A percentile compares a stretch with the other conserved stretches of the same genome.
phyloP scores from a whole-genome alignment of 78 protist species.

The Dictyostelium intermedium region DNA sequence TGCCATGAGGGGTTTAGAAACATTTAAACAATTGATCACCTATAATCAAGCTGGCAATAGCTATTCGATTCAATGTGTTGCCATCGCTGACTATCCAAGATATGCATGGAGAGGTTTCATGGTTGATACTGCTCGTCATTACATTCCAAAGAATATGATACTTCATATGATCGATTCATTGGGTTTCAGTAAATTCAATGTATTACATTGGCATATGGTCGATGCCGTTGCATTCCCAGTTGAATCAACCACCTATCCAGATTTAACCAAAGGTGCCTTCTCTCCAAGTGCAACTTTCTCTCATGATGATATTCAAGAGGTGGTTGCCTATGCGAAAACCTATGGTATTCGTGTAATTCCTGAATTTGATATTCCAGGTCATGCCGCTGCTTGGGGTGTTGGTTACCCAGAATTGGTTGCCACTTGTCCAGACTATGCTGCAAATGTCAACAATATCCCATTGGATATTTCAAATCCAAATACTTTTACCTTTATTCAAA shows the following conservation, averaged over 20 bases:
- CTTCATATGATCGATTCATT: slow-evolving; percentile 84
- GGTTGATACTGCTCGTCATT: slow-evolving; percentile 95
- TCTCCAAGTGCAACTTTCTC: slow-evolving; percentile 80
- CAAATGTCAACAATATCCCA: slow-evolving; percentile 69
- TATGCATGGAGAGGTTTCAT: slow-evolving; percentile 92
- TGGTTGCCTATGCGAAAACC: slow-evolving; percentile 88
- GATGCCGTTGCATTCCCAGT: slow-evolving; percentile 94
- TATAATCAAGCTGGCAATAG: background rate
- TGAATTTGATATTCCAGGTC: slow-evolving; percentile 97
- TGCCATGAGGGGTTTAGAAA: slow-evolving; percentile 91
- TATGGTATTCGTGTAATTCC: slow-evolving; percentile 92
- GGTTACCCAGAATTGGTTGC: slow-evolving; percentile 87
- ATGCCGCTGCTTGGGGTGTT: slow-evolving; percentile 91
- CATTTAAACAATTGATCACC: slow-evolving; percentile 91
- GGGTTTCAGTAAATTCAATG: slow-evolving; percentile 87
- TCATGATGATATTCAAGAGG: slow-evolving; percentile 72
- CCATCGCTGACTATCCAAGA: slow-evolving; percentile 89
- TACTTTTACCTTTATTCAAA: slow-evolving; percentile 22
- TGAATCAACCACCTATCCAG: slow-evolving; percentile 70
- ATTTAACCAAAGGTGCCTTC: slow-evolving; percentile 83
- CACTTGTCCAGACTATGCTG: slow-evolving; percentile 77
- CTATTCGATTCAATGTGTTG: background rate
- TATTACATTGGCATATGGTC: slow-evolving; percentile 95
- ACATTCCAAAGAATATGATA: slow-evolving; percentile 64
- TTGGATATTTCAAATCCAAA: slow-evolving; percentile 68